Conservation (phyloP, 2,329 filamentous ascomycete species). For the Monilinia vaccinii-corymbosi region DNA sequence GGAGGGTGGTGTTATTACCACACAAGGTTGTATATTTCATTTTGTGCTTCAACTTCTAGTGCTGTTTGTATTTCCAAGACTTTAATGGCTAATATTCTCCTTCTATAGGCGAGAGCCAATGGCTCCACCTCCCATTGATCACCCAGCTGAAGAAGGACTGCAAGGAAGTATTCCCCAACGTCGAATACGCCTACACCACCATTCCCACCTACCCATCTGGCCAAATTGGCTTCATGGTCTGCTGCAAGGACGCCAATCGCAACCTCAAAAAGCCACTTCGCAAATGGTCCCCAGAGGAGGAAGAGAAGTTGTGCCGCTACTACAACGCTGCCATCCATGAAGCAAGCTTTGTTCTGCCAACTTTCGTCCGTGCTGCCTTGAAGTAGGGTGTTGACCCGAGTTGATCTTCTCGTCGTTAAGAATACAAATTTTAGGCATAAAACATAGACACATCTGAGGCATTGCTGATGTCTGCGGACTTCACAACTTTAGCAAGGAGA, state of each 20-base stretch:
- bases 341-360: constrained; percentile 87
- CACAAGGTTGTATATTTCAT: constrained; percentile 95
- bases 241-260: constrained; percentile 82
- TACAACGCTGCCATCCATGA: constrained; percentile 97
- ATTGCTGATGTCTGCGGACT: not conserved
- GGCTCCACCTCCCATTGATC: constrained; percentile 94
- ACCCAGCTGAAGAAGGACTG: constrained; percentile 92
- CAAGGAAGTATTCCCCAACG: constrained; percentile 93
- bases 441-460: not conserved
- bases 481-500: not conserved
- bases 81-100: constrained; percentile 10
- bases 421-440: not conserved
- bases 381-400: constrained; percentile 33
- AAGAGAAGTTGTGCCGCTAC: constrained; percentile 89
- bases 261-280: constrained; percentile 81
- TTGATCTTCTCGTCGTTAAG: not conserved
- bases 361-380: constrained; percentile 75
- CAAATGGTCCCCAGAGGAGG: constrained; percentile 74
- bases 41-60: constrained; percentile 45
- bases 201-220: constrained; percentile 98
- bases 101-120: constrained; percentile 86
- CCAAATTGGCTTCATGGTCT: constrained; percentile 99
- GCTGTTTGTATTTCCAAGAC: constrained; percentile 15
- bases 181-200: constrained; percentile 98
- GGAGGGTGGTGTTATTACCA: constrained; percentile 96